These are phyloP conservation scores for Leucoagaricus sp. DNA, from an alignment of 1,284 basidiomycete species.

Conservation along the genomic window DNA sequence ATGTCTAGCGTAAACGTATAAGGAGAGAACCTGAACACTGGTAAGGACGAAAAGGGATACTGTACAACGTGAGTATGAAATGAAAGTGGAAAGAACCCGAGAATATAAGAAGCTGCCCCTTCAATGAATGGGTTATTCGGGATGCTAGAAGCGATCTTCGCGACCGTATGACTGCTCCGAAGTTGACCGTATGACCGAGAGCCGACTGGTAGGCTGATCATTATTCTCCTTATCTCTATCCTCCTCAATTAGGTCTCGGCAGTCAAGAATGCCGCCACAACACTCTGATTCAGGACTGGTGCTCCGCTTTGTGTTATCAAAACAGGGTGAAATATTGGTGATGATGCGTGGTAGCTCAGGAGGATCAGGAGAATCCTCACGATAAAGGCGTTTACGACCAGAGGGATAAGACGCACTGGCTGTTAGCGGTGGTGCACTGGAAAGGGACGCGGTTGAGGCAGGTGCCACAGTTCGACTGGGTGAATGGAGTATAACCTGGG, in stretches of 20 bases:
- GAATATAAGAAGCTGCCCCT: neutral
- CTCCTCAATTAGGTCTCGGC: conserved; percentile 41
- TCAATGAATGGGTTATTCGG: neutral
- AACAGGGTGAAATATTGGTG: conserved; percentile 14
- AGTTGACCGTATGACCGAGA: neutral
- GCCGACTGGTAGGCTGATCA: neutral
- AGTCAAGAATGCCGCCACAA: conserved; percentile 53
- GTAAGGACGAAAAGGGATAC: neutral
- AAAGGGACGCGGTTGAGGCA: conserved; percentile 3
- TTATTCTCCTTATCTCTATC: conserved; percentile 27
- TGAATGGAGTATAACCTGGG: neutral
- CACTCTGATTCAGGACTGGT: conserved; percentile 40
- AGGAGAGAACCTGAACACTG: neutral
- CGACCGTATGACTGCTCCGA: conserved; percentile 1
- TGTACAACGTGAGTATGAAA: neutral
- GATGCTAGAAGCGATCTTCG: neutral
- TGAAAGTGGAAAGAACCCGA: conserved; percentile 1
- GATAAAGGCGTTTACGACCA: conserved; percentile 24
- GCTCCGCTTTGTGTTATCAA: conserved; percentile 25
- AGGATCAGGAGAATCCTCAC: conserved; percentile 26
- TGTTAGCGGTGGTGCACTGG: conserved; percentile 10
- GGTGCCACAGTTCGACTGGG: neutral
- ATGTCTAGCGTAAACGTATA: neutral
- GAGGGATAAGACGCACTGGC: neutral
- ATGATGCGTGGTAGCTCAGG: neutral